Evolutionary conservation across 164 flowering plant species (phyloP), one percentile per base, ranked within the genome.

Genomic region (Annona squamosa): DNA sequence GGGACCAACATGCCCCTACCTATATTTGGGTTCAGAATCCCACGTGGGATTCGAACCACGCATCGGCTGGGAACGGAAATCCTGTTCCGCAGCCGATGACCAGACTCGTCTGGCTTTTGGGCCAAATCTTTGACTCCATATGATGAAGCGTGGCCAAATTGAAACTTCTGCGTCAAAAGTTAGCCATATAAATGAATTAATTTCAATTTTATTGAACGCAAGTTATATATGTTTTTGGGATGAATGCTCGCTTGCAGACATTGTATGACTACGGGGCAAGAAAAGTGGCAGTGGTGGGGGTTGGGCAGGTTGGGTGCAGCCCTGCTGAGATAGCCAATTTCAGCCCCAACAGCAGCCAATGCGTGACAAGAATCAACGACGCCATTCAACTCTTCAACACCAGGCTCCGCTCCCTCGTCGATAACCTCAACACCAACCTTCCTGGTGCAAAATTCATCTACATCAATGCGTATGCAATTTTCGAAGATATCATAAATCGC

Each of bases 231-330:
- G n/a, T 18, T 59, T 7, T 59, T 16, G 18, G n/a, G n/a, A 59
- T 12, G 17, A 59, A 59, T 59, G 37, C 10, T 19, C 17, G 26
- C 26, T 66, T 46, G 46, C 41, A 93, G 98, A 77, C 74, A 13
- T 69, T 93, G 77, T 90, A 93, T 77, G 71, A 86, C 69, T 77
- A 81, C 67, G 98, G 99, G 26, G 98, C 96, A 41, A 88, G 96
- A 83, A 95, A 90, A 79, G 79, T 95, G 65, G 98, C 76, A 2
- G 46, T 95, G 79, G 82, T 87, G 37, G 97, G 96, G 48, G 71
- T 95, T 1, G 94, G 92, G 0, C 84, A 74, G 47, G 77, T 91
- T 3, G 98, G 98, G 0, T 92, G 97, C 82, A 84, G 86, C 76
- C 99, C 98, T 18, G 83, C 72, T 59, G 87, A 79, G 73, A 41